A percentile compares a stretch with the other conserved stretches of the same genome.
Conservation (phyloP, 768 basidiomycete genomes). For the Austroboletus eburneus region DNA sequence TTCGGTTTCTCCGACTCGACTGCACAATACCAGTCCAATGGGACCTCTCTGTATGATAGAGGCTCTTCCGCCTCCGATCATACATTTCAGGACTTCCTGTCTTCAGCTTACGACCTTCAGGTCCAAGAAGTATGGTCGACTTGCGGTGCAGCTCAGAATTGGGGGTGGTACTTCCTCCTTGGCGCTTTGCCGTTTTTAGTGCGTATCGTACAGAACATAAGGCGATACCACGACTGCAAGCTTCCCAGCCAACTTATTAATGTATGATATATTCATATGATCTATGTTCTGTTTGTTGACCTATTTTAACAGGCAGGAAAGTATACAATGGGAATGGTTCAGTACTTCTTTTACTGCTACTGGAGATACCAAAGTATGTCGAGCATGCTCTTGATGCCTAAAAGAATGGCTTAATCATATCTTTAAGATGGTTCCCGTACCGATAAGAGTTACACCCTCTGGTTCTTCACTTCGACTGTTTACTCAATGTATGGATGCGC, state of each 20-base stretch:
- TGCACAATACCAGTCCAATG: background rate
- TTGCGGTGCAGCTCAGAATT: conserved; percentile 42
- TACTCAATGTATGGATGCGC: conserved; percentile 67
- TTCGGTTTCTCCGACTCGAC: background rate
- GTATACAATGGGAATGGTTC: conserved; percentile 65
- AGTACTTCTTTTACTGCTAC: conserved; percentile 63
- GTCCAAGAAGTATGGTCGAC: conserved; percentile 47
- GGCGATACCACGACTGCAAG: conserved; percentile 79
- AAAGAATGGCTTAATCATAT: background rate
- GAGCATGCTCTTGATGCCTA: too few relatives aligned
- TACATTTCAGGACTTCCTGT: background rate
- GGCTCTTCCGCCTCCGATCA: background rate
- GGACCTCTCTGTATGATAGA: background rate
- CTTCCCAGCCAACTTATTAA: conserved; percentile 82
- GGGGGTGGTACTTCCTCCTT: conserved; percentile 61
- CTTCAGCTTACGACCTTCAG: conserved; percentile 9
- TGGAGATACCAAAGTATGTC: conserved; percentile 68
- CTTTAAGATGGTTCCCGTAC: conserved; percentile 31
- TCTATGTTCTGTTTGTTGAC: conserved; percentile 1
- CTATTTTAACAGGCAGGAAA: conserved; percentile 66
- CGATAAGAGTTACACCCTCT: conserved; percentile 58
- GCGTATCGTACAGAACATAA: conserved; percentile 82
- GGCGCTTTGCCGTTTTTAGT: conserved; percentile 64
- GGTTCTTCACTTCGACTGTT: conserved; percentile 58
- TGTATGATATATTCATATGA: conserved; percentile 39